Evolutionary conservation across 1,139 yeast species (phyloP), one percentile per base, ranked within the genome.

Genomic region (Entelexis paramagnoliae): DNA sequence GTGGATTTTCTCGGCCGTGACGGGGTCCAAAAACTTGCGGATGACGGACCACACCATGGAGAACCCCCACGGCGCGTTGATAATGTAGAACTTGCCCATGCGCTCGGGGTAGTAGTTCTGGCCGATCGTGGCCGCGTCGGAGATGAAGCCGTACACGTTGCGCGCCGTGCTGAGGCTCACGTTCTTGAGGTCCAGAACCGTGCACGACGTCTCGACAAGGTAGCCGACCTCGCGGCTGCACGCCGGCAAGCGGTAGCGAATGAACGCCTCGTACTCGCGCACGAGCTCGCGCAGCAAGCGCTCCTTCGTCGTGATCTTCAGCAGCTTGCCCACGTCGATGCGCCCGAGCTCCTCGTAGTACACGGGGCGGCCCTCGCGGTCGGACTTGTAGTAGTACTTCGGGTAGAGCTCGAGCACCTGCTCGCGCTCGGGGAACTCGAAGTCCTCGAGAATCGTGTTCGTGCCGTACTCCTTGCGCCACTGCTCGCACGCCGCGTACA

Each of bases 81-180:
- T 86, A 64, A 89, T 74, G 72, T 87, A 91, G 67, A 91, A 91
- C 70, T 87, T 88, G 64, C 98, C 97, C 97, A 91, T 89, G 71
- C 98, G 83, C 74, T 91, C 98, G n/a, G 98, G 98, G 68, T 91
- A 91, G 70, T 84, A 91, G 73, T 91, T 87, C 72, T 91, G 98
- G 58, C 97, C 96, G 64, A 91, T 87, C 63, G 77, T 73, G 20
- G 96, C 85, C 28, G 98, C 96, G 69, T 88, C 96, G 66, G 82
- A 80, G 52, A 91, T 95, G 69, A 89, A 91, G 26, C 83, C 75
- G 62, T 88, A 75, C 46, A 91, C 98, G 67, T 83, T 86, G 58
- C 83, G 79, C 38, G 95, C 95, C 49, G 93, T 72, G 33, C 83
- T 72, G 58, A 91, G 73, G 28, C 96, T 86, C 55, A 91, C 88